These are phyloP conservation scores for Fusarium pseudoanthophilum DNA, from an alignment of 2,329 filamentous ascomycete genomes.

Conservation along the genomic window DNA sequence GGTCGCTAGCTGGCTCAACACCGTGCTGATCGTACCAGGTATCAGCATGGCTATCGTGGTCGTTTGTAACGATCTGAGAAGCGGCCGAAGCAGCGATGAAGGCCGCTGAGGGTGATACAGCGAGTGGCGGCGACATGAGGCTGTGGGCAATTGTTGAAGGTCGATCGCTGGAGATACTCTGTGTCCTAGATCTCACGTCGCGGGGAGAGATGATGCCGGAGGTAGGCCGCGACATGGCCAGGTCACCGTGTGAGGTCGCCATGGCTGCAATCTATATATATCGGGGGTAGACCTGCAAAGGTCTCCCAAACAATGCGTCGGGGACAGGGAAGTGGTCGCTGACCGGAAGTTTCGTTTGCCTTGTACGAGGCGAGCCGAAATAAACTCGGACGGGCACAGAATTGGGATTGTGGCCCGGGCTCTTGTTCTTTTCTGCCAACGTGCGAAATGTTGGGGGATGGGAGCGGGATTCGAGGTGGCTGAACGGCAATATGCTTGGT, in stretches of 20 bases:
- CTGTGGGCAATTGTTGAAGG: constrained; percentile 69
- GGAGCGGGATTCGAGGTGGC: constrained; percentile 30
- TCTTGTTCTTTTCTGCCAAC: constrained; percentile 20
- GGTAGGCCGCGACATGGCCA: constrained; percentile 48
- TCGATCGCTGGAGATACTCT: constrained; percentile 77
- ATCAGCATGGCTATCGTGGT: constrained; percentile 80
- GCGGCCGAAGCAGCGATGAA: constrained; percentile 92
- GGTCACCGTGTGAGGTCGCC: constrained; percentile 44
- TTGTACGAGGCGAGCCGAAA: constrained; percentile 36
- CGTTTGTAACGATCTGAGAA: constrained; percentile 89
- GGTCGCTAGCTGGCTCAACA: constrained; percentile 72
- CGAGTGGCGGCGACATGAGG: constrained; percentile 73
- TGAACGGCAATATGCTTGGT: constrained; percentile 20
- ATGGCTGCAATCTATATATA: constrained; percentile 42
- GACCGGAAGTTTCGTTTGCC: constrained; percentile 26
- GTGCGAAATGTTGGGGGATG: constrained; percentile 19
- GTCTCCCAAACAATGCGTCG: constrained; percentile 32
- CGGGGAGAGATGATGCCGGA: constrained; percentile 50
- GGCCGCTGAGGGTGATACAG: constrained; percentile 79
- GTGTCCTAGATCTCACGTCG: constrained; percentile 60
- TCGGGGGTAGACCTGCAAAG: constrained; percentile 37
- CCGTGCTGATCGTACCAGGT: constrained; percentile 76
- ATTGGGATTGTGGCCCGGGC: constrained; percentile 27
- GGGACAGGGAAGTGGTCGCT: constrained; percentile 30
- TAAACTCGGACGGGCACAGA: constrained; percentile 29